Conservation (phyloP, 176 grass and related monocot species). For the Raddia guianensis region DNA sequence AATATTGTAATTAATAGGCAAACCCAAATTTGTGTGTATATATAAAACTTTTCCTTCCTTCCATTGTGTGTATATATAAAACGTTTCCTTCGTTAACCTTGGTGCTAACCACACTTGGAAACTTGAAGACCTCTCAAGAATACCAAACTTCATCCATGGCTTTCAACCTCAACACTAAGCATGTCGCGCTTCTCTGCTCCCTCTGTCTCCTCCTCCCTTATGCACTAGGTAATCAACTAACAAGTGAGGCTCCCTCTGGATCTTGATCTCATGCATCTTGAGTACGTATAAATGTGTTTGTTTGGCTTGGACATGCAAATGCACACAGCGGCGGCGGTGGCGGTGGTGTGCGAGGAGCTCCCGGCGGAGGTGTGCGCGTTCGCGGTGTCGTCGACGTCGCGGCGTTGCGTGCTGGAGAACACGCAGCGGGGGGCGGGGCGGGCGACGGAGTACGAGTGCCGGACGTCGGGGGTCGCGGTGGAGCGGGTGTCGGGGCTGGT, state of each 20-base stretch:
- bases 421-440: slow-evolving; percentile 19
- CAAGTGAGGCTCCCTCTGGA: neutral
- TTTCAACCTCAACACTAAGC: slow-evolving; percentile 24
- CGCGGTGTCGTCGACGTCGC: slow-evolving; percentile 65
- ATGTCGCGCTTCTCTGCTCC: slow-evolving; percentile 27
- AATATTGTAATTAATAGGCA: too few species aligned
- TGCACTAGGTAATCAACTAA: slow-evolving; percentile 41
- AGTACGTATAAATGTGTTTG: too few species aligned
- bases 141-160: slow-evolving; percentile 48
- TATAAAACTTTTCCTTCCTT: too few species aligned
- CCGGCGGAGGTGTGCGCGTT: slow-evolving; percentile 63
- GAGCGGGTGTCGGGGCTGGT: slow-evolving; percentile 40
- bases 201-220: slow-evolving; percentile 48
- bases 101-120: neutral
- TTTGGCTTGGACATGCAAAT: too few species aligned
- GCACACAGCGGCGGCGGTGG: neutral
- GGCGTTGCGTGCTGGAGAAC: slow-evolving; percentile 78
- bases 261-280: neutral
- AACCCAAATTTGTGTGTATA: too few species aligned
- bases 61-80: neutral
- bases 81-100: neutral
- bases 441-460: slow-evolving; percentile 60
- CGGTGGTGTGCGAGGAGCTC: slow-evolving; percentile 68
- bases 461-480: slow-evolving; percentile 69
- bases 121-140: neutral